Conservation (phyloP, 73 alveolate species). For the Stentor roeselii region DNA sequence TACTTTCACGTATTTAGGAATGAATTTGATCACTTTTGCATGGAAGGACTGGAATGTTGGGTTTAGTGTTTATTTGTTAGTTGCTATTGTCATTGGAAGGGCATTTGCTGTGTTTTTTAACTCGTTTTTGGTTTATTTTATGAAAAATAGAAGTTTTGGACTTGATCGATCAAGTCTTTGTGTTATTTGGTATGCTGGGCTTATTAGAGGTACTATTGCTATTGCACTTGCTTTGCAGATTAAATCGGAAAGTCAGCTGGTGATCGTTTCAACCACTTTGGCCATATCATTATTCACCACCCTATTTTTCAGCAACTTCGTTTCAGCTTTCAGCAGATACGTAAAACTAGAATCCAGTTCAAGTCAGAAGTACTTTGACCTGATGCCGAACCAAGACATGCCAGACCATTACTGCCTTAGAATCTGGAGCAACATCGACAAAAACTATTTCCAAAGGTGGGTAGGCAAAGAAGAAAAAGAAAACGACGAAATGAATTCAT, state of each 20-base stretch:
- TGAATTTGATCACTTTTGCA: conserved; percentile 51
- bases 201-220: conserved; percentile 88
- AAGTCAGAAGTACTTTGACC: not conserved
- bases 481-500: too few species aligned
- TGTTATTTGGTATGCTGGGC: conserved; percentile 81
- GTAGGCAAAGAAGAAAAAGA: not conserved
- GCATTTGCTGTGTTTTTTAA: conserved; percentile 71
- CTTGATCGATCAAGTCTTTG: not conserved
- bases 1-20: conserved; percentile 93
- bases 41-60: conserved; percentile 46
- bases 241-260: not conserved
- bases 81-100: conserved; percentile 79
- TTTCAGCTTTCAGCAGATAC: not conserved
- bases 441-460: conserved; percentile 18
- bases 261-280: not conserved
- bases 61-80: conserved; percentile 71
- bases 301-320: not conserved
- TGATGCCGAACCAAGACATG: conserved; percentile 19
- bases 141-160: not conserved
- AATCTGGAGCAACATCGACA: conserved; percentile 25
- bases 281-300: not conserved
- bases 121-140: conserved; percentile 46
- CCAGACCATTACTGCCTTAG: conserved; percentile 7
- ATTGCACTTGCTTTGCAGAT: conserved; percentile 66
- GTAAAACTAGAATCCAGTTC: not conserved